These are phyloP conservation scores for Holtermanniella nyarrowii DNA, from an alignment of 768 basidiomycete genomes.

Conservation along the genomic window DNA sequence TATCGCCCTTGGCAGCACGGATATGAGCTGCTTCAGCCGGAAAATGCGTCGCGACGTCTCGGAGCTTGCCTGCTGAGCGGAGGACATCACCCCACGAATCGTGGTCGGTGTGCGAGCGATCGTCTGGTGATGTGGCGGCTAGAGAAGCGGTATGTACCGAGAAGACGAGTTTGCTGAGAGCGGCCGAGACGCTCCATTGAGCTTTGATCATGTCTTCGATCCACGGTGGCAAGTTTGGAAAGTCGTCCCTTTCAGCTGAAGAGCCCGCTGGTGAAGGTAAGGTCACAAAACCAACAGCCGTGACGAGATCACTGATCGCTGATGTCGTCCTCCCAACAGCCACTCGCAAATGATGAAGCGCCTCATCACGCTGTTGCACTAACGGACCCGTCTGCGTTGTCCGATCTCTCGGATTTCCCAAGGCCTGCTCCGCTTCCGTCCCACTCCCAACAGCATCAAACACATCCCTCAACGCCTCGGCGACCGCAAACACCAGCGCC, in stretches of 20 bases:
- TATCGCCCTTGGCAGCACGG: not conserved
- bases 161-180: conserved; percentile 76
- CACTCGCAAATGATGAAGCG: not conserved
- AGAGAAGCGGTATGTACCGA: conserved; percentile 61
- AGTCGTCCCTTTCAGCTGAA: not conserved
- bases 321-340: conserved; percentile 1
- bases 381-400: not conserved
- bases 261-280: not conserved
- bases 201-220: conserved; percentile 29
- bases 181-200: conserved; percentile 57
- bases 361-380: not conserved
- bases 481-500: conserved; percentile 19
- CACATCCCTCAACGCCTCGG: conserved; percentile 26
- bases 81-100: conserved; percentile 29
- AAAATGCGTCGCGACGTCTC: conserved; percentile 19
- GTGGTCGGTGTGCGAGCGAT: conserved; percentile 34
- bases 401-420: not conserved
- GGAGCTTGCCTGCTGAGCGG: conserved; percentile 21
- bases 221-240: conserved; percentile 16
- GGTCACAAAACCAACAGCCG: conserved; percentile 24
- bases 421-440: conserved; percentile 25
- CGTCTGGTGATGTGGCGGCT: conserved; percentile 11
- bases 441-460: conserved; percentile 30
- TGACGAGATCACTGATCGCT: conserved; percentile 15
- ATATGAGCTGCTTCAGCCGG: conserved; percentile 3